These are phyloP conservation scores for Solanum pimpinellifolium DNA, from an alignment of 257 asterid species.

Conservation along the genomic window DNA sequence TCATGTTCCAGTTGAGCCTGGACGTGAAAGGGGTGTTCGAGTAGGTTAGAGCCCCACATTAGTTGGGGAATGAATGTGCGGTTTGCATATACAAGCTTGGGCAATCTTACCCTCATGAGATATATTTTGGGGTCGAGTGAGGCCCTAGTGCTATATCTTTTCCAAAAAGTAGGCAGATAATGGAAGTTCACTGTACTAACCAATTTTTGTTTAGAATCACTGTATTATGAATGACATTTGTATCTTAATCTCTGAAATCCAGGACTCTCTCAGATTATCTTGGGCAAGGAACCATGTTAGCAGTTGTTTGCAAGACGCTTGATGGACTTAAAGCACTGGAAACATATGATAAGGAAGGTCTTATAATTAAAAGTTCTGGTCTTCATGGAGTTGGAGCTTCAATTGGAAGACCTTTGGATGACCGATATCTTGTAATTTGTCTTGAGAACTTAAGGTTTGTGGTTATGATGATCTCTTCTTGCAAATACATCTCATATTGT, in stretches of 20 bases:
- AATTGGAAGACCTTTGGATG: constrained; percentile 36
- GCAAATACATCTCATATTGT: neutral
- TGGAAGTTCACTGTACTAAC: neutral
- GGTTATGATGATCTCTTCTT: neutral
- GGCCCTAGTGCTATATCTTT: neutral
- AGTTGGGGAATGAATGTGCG: neutral
- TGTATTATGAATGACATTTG: constrained; percentile 9
- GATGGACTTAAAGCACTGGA: constrained; percentile 57
- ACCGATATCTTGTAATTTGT: constrained; percentile 51
- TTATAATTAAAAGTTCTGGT: constrained; percentile 30
- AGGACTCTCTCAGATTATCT: constrained; percentile 64
- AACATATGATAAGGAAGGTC: constrained; percentile 47
- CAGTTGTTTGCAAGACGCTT: constrained; percentile 66
- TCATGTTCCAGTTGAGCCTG: too few species aligned
- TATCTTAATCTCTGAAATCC: constrained; percentile 11
- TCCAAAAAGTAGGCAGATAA: neutral
- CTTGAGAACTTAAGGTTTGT: constrained; percentile 60
- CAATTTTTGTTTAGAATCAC: neutral
- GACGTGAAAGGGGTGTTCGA: neutral
- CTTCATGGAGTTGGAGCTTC: constrained; percentile 50
- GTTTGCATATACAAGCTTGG: neutral
- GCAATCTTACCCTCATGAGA: neutral
- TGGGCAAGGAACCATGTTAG: constrained; percentile 67
- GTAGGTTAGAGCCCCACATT: neutral
- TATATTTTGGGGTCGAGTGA: neutral